A percentile compares a stretch with the other conserved stretches of the same genome.
Evolutionary conservation across 164 flowering plant species (phyloP).

Genomic region (Warburgia ugandensis): DNA sequence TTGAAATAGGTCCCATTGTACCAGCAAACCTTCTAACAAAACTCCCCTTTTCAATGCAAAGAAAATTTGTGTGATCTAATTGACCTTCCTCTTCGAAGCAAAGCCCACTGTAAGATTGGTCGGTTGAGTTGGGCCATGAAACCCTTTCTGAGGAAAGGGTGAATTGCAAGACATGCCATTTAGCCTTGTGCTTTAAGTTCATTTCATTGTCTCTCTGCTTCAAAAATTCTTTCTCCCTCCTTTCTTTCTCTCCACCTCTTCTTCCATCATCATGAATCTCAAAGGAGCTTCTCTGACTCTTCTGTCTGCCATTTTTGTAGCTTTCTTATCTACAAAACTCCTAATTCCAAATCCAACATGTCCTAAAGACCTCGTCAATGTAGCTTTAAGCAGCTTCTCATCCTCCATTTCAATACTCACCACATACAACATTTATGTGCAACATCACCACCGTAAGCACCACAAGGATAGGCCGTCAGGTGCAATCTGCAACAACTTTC

Average conservation of each 20-base stretch:
- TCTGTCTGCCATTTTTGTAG: slow-evolving; percentile 32
- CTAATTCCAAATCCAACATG: slow-evolving; percentile 11
- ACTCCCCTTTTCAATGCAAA: too few relatives aligned
- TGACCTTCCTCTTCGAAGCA: slow-evolving; percentile 10
- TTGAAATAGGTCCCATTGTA: too few relatives aligned
- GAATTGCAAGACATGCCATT: slow-evolving; percentile 71
- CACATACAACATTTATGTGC: slow-evolving; percentile 3
- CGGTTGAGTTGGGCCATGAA: slow-evolving; percentile 3
- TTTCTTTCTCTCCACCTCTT: background rate
- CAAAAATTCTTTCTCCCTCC: slow-evolving; percentile 1
- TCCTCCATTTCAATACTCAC: slow-evolving; percentile 10
- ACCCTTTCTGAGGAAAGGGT: slow-evolving; percentile 29
- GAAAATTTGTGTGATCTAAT: background rate
- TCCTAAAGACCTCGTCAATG: slow-evolving; percentile 13
- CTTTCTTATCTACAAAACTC: slow-evolving; percentile 23
- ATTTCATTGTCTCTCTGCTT: slow-evolving; percentile 5
- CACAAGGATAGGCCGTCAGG: slow-evolving; percentile 7
- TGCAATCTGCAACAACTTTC: slow-evolving; percentile 62
- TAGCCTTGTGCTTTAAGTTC: slow-evolving; percentile 66
- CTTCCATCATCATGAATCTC: slow-evolving; percentile 17
- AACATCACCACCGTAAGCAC: slow-evolving; percentile 19
- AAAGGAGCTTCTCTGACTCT: slow-evolving; percentile 22
- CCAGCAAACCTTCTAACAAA: too few relatives aligned
- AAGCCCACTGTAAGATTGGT: slow-evolving; percentile 12
- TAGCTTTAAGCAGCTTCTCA: slow-evolving; percentile 12